Conservation (phyloP, 768 basidiomycete genomes). For the Rhodotorula graminis region DNA sequence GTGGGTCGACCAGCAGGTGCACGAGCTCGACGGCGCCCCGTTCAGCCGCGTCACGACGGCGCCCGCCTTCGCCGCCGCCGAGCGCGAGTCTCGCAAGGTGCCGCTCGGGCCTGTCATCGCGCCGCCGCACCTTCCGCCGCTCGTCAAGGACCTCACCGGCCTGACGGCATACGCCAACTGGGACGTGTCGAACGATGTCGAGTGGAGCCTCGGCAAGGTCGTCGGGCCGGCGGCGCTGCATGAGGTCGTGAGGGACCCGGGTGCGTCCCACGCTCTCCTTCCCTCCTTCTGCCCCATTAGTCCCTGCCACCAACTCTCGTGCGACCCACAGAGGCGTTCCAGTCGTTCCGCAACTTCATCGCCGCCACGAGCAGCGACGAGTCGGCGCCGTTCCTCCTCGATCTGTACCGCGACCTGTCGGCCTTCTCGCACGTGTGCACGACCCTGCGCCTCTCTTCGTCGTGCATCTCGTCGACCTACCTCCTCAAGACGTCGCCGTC, state of each 20-base stretch:
- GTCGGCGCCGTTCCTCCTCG: constrained; percentile 6
- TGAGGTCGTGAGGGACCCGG: constrained; percentile 6
- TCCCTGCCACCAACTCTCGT: too few species aligned
- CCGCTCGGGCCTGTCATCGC: not conserved
- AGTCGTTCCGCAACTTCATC: constrained; percentile 15
- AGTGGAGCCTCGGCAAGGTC: not conserved
- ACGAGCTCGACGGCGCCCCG: too few species aligned
- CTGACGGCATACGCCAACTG: constrained; percentile 11
- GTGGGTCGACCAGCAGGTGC: too few species aligned
- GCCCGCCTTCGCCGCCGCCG: too few species aligned
- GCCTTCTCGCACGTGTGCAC: constrained; percentile 21
- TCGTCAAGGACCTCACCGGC: not conserved
- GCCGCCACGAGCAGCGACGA: not conserved
- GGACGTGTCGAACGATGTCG: constrained; percentile 10
- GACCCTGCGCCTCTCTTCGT: constrained; percentile 9
- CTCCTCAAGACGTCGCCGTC: constrained; percentile 15
- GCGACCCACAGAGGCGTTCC: not conserved
- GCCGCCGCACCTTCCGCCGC: constrained; percentile 2
- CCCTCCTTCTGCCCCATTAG: too few species aligned
- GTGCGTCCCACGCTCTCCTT: not conserved
- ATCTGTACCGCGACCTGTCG: constrained; percentile 25
- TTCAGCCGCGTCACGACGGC: too few species aligned
- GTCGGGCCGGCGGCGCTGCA: not conserved
- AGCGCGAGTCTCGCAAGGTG: not conserved
- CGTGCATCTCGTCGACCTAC: constrained; percentile 20